phyloP scores from a whole-genome alignment of 805 yeast species.

The Pichia thaimueangensis region DNA sequence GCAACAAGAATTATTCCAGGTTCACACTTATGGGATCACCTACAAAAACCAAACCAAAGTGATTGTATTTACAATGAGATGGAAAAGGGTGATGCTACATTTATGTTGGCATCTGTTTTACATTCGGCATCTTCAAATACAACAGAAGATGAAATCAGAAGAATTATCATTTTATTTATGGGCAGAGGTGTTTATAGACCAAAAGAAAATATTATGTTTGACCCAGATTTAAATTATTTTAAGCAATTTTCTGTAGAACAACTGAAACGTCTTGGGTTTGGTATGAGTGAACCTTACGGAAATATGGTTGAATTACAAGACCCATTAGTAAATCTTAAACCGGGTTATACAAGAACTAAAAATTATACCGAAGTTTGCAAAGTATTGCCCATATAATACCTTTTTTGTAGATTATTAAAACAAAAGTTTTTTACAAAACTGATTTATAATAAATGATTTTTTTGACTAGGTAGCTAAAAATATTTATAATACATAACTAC shows the following conservation, averaged over 20 bases:
- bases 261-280: slow-evolving; percentile 19
- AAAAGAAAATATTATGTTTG: slow-evolving; percentile 27
- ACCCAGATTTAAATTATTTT: slow-evolving; percentile 23
- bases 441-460: too few relatives aligned
- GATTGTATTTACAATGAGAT: slow-evolving; percentile 24
- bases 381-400: background rate
- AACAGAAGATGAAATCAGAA: slow-evolving; percentile 24
- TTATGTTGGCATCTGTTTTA: slow-evolving; percentile 27
- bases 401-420: background rate
- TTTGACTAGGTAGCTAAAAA: too few relatives aligned
- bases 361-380: slow-evolving; percentile 9
- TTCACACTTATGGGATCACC: slow-evolving; percentile 26
- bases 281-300: slow-evolving; percentile 17
- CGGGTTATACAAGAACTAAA: slow-evolving; percentile 7
- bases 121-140: slow-evolving; percentile 29
- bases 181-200: slow-evolving; percentile 25
- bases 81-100: slow-evolving; percentile 28
- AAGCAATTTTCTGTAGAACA: slow-evolving; percentile 16
- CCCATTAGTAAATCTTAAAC: slow-evolving; percentile 13
- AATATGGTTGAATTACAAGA: slow-evolving; percentile 18
- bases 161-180: slow-evolving; percentile 26
- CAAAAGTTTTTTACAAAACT: background rate
- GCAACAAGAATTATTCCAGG: slow-evolving; percentile 30
- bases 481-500: too few relatives aligned
- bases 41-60: slow-evolving; percentile 19